Evolutionary conservation across 1,139 yeast genomes (phyloP).

Genomic region (Tardiomyces depauwii): DNA sequence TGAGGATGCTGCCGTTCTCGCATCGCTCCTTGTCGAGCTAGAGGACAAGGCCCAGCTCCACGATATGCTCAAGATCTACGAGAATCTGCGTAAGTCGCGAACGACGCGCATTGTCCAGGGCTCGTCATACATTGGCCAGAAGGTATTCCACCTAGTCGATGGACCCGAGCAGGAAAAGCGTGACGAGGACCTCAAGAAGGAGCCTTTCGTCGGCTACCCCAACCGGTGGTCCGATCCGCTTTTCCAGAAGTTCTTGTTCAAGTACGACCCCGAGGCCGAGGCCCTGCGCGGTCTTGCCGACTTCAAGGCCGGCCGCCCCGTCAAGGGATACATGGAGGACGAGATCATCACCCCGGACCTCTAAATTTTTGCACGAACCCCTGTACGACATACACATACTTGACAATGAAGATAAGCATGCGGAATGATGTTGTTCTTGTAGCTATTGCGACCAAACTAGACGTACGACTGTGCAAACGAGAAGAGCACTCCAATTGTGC

Average conservation of each 20-base stretch:
- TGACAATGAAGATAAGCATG: too few relatives aligned
- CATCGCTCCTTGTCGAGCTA: slow-evolving; percentile 10
- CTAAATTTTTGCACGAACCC: not conserved
- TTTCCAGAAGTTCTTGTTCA: not conserved
- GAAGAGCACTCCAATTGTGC: too few relatives aligned
- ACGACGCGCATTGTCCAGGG: slow-evolving; percentile 20
- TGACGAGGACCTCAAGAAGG: slow-evolving; percentile 11
- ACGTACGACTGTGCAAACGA: too few relatives aligned
- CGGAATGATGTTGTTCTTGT: too few relatives aligned
- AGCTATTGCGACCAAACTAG: too few relatives aligned
- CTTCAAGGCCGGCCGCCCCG: not conserved
- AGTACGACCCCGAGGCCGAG: not conserved
- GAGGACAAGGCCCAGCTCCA: slow-evolving; percentile 12
- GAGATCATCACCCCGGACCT: not conserved
- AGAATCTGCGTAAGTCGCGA: slow-evolving; percentile 22
- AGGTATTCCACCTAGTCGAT: slow-evolving; percentile 25
- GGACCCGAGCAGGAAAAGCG: slow-evolving; percentile 22
- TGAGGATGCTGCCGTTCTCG: slow-evolving; percentile 9
- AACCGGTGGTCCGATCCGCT: not conserved
- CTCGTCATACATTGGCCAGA: slow-evolving; percentile 9
- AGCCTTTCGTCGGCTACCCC: not conserved
- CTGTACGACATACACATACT: too few relatives aligned
- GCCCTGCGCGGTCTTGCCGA: not conserved
- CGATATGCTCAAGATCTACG: slow-evolving; percentile 12
- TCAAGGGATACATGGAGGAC: not conserved